Conservation (phyloP, 2,329 filamentous ascomycete genomes). For the Aspergillus bombycis region DNA sequence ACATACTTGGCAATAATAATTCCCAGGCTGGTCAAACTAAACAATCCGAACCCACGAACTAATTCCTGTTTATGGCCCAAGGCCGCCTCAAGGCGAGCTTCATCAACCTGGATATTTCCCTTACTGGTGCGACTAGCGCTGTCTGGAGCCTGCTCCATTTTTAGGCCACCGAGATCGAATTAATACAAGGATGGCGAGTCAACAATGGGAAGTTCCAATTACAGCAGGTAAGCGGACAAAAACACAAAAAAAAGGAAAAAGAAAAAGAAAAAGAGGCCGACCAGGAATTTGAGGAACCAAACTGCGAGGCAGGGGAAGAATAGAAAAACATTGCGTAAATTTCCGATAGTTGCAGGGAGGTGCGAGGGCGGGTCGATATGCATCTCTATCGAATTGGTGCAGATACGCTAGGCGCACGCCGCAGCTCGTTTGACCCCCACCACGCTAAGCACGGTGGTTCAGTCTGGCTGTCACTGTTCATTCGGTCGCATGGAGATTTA, state of each 20-base stretch:
- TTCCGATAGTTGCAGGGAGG: background rate
- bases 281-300: background rate
- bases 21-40: constrained; percentile 60
- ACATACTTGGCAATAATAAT: constrained; percentile 53
- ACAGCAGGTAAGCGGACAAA: no score
- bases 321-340: background rate
- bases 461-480: background rate
- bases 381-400: background rate
- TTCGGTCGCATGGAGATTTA: background rate
- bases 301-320: background rate
- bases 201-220: no score
- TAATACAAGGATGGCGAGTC: background rate
- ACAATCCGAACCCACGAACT: constrained; percentile 59
- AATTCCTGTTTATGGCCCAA: constrained; percentile 62
- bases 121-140: background rate
- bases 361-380: background rate
- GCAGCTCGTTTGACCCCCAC: no score
- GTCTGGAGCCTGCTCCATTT: background rate
- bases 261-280: background rate
- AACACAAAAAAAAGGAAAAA: background rate
- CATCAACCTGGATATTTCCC: constrained; percentile 14
- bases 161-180: background rate
- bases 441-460: background rate
- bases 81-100: constrained; percentile 30
- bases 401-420: background rate